Evolutionary conservation across 2,329 filamentous ascomycete species (phyloP), one percentile per base, ranked within the genome.

Genomic region (Graphilbum sp.): DNA sequence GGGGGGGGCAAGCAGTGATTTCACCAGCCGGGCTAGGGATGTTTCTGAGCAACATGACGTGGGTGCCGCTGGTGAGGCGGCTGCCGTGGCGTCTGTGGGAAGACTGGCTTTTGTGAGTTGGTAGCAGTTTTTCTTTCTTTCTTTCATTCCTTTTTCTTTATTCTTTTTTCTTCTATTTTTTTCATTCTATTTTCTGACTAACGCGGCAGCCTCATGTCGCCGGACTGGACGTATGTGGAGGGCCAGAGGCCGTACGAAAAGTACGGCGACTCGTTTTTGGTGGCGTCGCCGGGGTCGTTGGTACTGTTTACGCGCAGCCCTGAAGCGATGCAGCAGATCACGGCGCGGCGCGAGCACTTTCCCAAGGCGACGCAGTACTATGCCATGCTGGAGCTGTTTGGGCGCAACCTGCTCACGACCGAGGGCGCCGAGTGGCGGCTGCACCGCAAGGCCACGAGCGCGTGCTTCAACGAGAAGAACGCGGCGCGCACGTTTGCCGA

Each of bases 391-490:
- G 65, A 74, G 34, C 59, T 79, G 18, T 87, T 79, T 51, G 81
- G 82, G 27, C 65, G 72, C 40, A 88, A 83, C 51, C 67, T 87
- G 2, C 57, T 87, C 18, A 73, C 72, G 0, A 74, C 76, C 2
- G 81, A 87, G 53, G 80, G 80, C 1, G 52, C 61, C 1, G 56
- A 68, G 21, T 88, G 80, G 82, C 74, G 75, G 24, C 66, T 71
- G 55, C 81, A 88, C 53, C 70, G 81, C 43, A 84, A 80, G 56
- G 67, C 76, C 32, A 79, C 75, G 1, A 71, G 75, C 21, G 73
- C 79, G 1, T 72, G 72, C 4, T 87, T 88, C 55, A 83, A 78
- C 41, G 82, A 88, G 59, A 75, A 69, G 57, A 87, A 84, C 53
- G 77, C 82, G 40, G 61, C 64, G 18, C 52, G 76, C 25, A 75